A percentile compares a stretch with the other conserved stretches of the same genome.
These are phyloP conservation scores for Candida chilensis DNA, from an alignment of 805 yeast genomes.

Conservation along the genomic window DNA sequence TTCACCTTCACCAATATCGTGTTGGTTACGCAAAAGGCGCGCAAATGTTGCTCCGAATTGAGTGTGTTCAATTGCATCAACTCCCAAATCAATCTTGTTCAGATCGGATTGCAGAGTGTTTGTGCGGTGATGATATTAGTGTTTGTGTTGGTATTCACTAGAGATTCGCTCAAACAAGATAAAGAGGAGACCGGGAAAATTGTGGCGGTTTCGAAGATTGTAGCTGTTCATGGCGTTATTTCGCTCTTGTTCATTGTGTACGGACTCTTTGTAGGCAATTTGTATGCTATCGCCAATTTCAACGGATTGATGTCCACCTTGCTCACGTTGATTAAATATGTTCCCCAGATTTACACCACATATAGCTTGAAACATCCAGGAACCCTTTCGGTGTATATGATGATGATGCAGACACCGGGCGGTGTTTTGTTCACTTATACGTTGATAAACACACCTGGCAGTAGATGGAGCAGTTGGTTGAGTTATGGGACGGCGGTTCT, in stretches of 20 bases:
- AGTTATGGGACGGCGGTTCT: slow-evolving; percentile 68
- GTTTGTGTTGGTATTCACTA: slow-evolving; percentile 41
- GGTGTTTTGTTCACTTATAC: slow-evolving; percentile 76
- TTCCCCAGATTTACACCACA: slow-evolving; percentile 75
- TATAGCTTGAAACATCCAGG: slow-evolving; percentile 67
- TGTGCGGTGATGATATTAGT: slow-evolving; percentile 51
- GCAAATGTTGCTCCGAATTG: slow-evolving; percentile 50
- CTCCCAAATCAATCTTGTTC: slow-evolving; percentile 57
- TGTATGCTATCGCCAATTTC: slow-evolving; percentile 37
- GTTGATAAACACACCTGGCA: slow-evolving; percentile 60
- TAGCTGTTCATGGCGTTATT: slow-evolving; percentile 22
- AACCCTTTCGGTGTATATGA: slow-evolving; percentile 68
- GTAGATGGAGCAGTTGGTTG: slow-evolving; percentile 83
- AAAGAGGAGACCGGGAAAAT: slow-evolving; percentile 32
- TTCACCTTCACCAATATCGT: slow-evolving; percentile 61
- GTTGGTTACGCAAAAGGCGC: slow-evolving; percentile 49
- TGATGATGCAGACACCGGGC: slow-evolving; percentile 86
- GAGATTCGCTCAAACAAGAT: slow-evolving; percentile 35
- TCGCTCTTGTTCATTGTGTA: slow-evolving; percentile 23
- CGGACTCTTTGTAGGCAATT: slow-evolving; percentile 14
- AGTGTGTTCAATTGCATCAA: slow-evolving; percentile 51
- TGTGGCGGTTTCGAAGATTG: slow-evolving; percentile 27
- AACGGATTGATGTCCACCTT: slow-evolving; percentile 60
- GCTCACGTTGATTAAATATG: slow-evolving; percentile 60
- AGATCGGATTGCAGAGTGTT: slow-evolving; percentile 53